Evolutionary conservation across 345 rosid genomes (phyloP).

Genomic region (Conringia planisiliqua): DNA sequence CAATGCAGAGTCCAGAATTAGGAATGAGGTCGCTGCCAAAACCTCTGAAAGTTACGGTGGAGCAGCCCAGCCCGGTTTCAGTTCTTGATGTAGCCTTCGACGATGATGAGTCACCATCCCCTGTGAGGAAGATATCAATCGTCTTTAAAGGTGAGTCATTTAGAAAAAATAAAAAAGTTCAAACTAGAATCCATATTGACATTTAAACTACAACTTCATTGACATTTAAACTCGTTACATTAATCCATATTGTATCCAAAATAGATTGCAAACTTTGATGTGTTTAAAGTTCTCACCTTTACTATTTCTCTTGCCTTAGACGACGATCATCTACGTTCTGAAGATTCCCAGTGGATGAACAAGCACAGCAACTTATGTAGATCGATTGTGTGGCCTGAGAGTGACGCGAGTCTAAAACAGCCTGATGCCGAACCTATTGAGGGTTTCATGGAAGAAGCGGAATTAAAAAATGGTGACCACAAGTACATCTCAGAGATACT

Average conservation of each 20-base stretch:
- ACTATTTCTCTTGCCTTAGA: constrained; percentile 41
- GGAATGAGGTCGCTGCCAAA: constrained; percentile 38
- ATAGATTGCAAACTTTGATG: constrained; percentile 8
- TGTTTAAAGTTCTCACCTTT: constrained; percentile 23
- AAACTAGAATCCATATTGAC: background rate
- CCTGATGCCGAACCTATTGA: constrained; percentile 23
- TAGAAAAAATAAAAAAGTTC: background rate
- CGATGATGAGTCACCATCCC: constrained; percentile 78
- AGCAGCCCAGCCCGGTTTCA: constrained; percentile 94
- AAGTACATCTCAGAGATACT: constrained; percentile 59
- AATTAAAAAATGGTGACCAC: constrained; percentile 46
- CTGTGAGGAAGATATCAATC: constrained; percentile 64
- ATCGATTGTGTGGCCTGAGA: constrained; percentile 40
- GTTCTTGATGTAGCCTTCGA: constrained; percentile 82
- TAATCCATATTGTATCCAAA: background rate
- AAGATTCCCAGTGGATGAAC: constrained; percentile 46
- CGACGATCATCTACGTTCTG: constrained; percentile 39
- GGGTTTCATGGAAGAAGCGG: constrained; percentile 30
- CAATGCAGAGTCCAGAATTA: constrained; percentile 50
- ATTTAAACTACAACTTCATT: background rate
- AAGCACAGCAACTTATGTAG: constrained; percentile 24
- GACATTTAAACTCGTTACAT: background rate
- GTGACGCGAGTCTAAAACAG: constrained; percentile 27
- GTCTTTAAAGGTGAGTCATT: constrained; percentile 58
- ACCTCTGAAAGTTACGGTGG: constrained; percentile 42